Conservation (phyloP, 768 basidiomycete genomes). For the Kwoniella mangroviensis region DNA sequence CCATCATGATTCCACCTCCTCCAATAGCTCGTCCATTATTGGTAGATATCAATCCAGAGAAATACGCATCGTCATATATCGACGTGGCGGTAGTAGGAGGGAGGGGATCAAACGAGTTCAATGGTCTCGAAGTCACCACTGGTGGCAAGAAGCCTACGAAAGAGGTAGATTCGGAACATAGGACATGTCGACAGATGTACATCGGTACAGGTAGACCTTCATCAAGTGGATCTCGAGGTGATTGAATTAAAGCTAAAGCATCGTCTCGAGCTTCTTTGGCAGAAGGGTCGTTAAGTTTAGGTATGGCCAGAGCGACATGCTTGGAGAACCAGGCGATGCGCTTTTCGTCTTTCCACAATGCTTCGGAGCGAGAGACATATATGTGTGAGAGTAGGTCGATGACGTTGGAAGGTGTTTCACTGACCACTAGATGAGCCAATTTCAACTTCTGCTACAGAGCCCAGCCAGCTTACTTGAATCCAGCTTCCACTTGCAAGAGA, state of each 20-base stretch:
- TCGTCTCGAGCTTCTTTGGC: slow-evolving; percentile 52
- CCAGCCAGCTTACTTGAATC: slow-evolving; percentile 65
- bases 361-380: slow-evolving; percentile 76
- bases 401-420: slow-evolving; percentile 58
- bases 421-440: not conserved
- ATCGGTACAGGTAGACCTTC: slow-evolving; percentile 34
- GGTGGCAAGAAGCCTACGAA: slow-evolving; percentile 75
- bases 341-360: slow-evolving; percentile 79
- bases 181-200: slow-evolving; percentile 66
- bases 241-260: slow-evolving; percentile 28
- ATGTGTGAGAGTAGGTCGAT: slow-evolving; percentile 85
- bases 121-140: slow-evolving; percentile 63
- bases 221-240: slow-evolving; percentile 45
- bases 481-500: slow-evolving; percentile 73
- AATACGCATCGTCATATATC: slow-evolving; percentile 75
- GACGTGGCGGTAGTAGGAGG: slow-evolving; percentile 70
- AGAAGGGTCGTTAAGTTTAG: slow-evolving; percentile 39
- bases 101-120: slow-evolving; percentile 81
- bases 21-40: slow-evolving; percentile 10
- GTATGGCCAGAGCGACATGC: slow-evolving; percentile 63
- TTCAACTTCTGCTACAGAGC: not conserved
- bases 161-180: slow-evolving; percentile 67
- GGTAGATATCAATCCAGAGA: slow-evolving; percentile 55
- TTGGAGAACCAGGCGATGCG: slow-evolving; percentile 71
- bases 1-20: slow-evolving; percentile 30